These are phyloP conservation scores for Diaporthe amygdali DNA, from an alignment of 2,329 filamentous ascomycete species.

Conservation along the genomic window DNA sequence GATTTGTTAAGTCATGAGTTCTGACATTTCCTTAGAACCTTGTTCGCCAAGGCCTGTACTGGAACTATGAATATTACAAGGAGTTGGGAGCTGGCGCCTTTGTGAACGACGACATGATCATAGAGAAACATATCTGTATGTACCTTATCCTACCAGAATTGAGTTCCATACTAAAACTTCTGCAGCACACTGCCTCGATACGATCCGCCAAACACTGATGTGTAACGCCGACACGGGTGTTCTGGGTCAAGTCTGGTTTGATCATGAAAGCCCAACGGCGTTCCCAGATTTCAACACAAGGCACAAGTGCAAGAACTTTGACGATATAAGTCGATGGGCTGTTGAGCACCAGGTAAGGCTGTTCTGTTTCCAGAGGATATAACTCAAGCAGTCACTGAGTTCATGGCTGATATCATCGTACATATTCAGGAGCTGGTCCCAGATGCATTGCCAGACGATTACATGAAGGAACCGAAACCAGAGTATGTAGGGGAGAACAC, in stretches of 20 bases:
- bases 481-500: neutral
- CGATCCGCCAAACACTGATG: constrained; percentile 66
- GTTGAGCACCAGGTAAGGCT: constrained; percentile 51
- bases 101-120: constrained; percentile 57
- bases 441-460: neutral
- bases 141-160: neutral
- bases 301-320: constrained; percentile 54
- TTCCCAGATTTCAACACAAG: constrained; percentile 68
- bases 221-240: constrained; percentile 66
- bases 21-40: constrained; percentile 50
- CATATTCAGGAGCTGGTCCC: neutral
- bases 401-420: neutral
- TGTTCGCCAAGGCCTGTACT: constrained; percentile 61
- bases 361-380: no score
- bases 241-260: constrained; percentile 65
- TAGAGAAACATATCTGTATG: constrained; percentile 63
- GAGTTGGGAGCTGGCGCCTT: constrained; percentile 56
- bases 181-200: constrained; percentile 66
- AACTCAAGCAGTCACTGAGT: neutral
- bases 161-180: neutral
- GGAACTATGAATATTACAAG: constrained; percentile 65
- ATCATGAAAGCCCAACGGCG: constrained; percentile 47
- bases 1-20: neutral
- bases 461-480: constrained; percentile 4
- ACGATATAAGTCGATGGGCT: constrained; percentile 50